Base-by-base conservation (phyloP, 2,329 filamentous ascomycete genomes). In the Hymenoscyphus linearis region DNA sequence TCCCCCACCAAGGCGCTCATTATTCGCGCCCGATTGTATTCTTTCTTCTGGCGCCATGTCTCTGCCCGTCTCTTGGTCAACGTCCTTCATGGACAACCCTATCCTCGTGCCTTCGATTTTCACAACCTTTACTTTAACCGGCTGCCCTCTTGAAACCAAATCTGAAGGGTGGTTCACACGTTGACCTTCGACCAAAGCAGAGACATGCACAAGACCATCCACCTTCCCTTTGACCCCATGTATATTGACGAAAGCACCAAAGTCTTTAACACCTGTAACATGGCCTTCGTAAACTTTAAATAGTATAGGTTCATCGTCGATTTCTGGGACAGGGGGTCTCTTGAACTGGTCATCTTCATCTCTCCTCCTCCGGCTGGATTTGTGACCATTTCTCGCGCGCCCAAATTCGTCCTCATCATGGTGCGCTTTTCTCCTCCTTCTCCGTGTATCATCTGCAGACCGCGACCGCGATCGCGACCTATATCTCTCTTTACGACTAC, bases 31-130 rank as follows among this genome's bases (percentile, higher is more conserved):
- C 1, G 93, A 95, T 34, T 89, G 87, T 70, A 98, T 84, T 54
- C 89, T 82, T 62, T 84, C 83, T 65, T 93, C 86, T 0, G 93
- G 91, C 34, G 88, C 85, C 44, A 96, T 77, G 71, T 99, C 95
- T 71, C 85, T 83, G 5, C 95, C 95, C 2, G 90, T 93, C 34
- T 85, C 82, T 74, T 99, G 95, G 68, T 99, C 93, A 16, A 97
- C 93, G 64, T 97, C 93, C 72, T 96, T 96, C 93, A 99, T 97
- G 0, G 93, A 96, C 5, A 99, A 77, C 0, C 92, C 93, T 69
- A 98, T 87, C 31, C 90, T 84, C 58, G 80, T 85, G 3, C 89
- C 88, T 71, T 98, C 90, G 58, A 96, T 87, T 71, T 90, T 96
- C 70, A 89, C 80, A 26, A 99, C 88, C 74, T 99, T 99, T 69